A percentile compares a stretch with the other conserved stretches of the same genome.
phyloP scores from a whole-genome alignment of 208 protist species.

The Wallacemonas collosoma region DNA sequence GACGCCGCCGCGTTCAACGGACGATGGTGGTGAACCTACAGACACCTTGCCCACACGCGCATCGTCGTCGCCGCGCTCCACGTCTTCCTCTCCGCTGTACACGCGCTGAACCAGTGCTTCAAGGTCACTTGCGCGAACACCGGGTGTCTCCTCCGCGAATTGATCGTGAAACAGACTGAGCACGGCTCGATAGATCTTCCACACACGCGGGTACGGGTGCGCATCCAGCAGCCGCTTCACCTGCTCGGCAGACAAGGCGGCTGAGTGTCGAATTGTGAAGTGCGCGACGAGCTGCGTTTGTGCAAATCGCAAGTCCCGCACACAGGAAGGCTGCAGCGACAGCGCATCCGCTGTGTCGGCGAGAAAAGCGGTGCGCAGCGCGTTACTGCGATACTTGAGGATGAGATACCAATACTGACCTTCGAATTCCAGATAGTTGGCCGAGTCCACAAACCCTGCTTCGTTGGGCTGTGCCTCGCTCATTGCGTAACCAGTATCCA shows the following conservation, averaged over 20 bases:
- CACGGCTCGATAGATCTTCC: constrained; percentile 33
- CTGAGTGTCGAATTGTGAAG: constrained; percentile 15
- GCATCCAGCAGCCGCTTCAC: constrained; percentile 21
- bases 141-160: background rate
- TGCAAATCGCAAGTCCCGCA: constrained; percentile 14
- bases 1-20: no score
- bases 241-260: background rate
- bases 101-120: constrained; percentile 17
- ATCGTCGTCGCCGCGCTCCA: background rate
- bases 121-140: background rate
- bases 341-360: constrained; percentile 21
- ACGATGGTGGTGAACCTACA: no score
- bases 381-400: constrained; percentile 19
- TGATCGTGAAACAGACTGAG: constrained; percentile 18
- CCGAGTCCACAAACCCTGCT: background rate
- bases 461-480: no score
- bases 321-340: constrained; percentile 2
- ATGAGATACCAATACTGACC: constrained; percentile 18
- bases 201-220: constrained; percentile 32
- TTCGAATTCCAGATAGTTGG: constrained; percentile 15
- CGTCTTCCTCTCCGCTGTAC: constrained; percentile 5
- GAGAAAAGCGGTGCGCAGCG: constrained; percentile 13
- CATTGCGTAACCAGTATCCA: no score
- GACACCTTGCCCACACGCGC: background rate
- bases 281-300: constrained; percentile 18